These are phyloP conservation scores for Angomonas deanei DNA, from an alignment of 208 protist genomes.

Conservation along the genomic window DNA sequence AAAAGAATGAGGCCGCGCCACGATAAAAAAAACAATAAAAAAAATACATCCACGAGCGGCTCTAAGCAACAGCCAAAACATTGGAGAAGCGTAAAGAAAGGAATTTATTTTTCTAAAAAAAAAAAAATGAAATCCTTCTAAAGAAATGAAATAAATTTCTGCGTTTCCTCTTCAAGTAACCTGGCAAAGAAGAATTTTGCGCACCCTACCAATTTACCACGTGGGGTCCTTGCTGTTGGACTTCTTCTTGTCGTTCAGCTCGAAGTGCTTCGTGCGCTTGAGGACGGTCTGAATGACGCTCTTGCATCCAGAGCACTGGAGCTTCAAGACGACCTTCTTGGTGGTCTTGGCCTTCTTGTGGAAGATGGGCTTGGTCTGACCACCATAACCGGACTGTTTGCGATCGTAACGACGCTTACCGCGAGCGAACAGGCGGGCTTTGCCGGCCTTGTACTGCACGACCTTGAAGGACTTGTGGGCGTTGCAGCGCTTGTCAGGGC, in stretches of 20 bases:
- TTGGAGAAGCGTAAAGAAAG: too few species aligned
- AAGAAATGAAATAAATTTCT: too few species aligned
- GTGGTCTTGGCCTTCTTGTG: slow-evolving; percentile 99
- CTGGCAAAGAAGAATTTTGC: not conserved
- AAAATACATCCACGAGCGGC: too few species aligned
- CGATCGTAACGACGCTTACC: slow-evolving; percentile 99
- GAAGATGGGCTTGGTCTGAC: slow-evolving; percentile 99
- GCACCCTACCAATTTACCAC: slow-evolving; percentile 49
- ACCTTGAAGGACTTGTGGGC: slow-evolving; percentile 98
- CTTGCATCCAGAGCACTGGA: slow-evolving; percentile 98
- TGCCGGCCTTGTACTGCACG: slow-evolving; percentile 99
- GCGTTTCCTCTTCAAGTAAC: not conserved
- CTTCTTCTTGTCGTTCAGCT: slow-evolving; percentile 95
- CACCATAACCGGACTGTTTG: slow-evolving; percentile 99
- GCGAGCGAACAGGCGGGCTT: slow-evolving; percentile 97
- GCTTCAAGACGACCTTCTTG: slow-evolving; percentile 99
- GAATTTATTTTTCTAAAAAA: too few species aligned
- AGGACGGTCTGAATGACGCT: slow-evolving; percentile 91
- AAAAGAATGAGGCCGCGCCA: too few species aligned
- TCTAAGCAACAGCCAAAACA: too few species aligned
- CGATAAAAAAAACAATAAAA: too few species aligned
- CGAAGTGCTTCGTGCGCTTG: slow-evolving; percentile 98
- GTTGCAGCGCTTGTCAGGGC: slow-evolving; percentile 85
- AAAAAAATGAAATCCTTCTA: too few species aligned
- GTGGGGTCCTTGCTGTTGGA: slow-evolving; percentile 88